Percentiles rank a stretch among this genome's conserved stretches.
Evolutionary conservation across 2,329 filamentous ascomycete genomes (phyloP).

Genomic region (Aspergillus pseudoterreus): DNA sequence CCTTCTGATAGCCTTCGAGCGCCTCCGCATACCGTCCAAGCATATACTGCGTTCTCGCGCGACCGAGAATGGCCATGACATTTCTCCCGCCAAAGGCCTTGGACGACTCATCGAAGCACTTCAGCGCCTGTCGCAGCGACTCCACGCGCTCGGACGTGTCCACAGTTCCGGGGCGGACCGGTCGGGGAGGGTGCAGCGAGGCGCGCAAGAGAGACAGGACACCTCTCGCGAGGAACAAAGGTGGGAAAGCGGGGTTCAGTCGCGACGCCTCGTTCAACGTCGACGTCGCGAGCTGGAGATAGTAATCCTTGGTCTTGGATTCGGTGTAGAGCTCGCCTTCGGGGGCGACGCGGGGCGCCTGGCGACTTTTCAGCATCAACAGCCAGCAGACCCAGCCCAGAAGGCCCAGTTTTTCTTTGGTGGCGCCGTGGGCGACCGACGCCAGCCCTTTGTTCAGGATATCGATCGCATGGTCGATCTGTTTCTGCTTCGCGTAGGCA

Average conservation of each 20-base stretch:
- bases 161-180: conserved; percentile 57
- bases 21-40: conserved; percentile 83
- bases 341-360: conserved; percentile 65
- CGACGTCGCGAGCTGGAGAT: conserved; percentile 82
- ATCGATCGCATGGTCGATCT: conserved; percentile 77
- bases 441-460: conserved; percentile 69
- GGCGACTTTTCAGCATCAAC: conserved; percentile 82
- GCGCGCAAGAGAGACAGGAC: conserved; percentile 85
- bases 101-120: conserved; percentile 92
- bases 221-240: conserved; percentile 85
- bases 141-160: conserved; percentile 71
- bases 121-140: conserved; percentile 77
- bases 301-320: conserved; percentile 87
- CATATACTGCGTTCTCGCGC: conserved; percentile 80
- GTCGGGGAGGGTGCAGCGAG: conserved; percentile 73
- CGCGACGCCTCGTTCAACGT: conserved; percentile 93
- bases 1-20: conserved; percentile 79
- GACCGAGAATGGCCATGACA: conserved; percentile 87
- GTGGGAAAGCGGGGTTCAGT: conserved; percentile 87
- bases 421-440: conserved; percentile 65
- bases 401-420: conserved; percentile 80
- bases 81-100: conserved; percentile 81
- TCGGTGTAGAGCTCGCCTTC: conserved; percentile 66
- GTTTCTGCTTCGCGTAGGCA: conserved; percentile 93
- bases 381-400: conserved; percentile 86